phyloP scores from a whole-genome alignment of 768 basidiomycete species.

The Pulveroboletus sp. region DNA sequence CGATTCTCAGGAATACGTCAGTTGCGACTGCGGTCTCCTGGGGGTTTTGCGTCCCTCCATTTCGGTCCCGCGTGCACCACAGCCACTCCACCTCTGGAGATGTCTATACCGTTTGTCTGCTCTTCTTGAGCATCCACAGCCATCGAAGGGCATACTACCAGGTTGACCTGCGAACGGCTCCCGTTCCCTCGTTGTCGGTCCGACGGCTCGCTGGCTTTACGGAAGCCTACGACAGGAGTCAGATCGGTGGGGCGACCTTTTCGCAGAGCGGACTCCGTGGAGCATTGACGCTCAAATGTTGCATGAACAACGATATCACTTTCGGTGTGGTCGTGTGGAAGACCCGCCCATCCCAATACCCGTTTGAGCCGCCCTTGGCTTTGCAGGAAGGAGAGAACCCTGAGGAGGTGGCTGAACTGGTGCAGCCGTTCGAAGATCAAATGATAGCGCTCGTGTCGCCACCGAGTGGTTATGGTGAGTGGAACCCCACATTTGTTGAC shows the following conservation, averaged over 20 bases:
- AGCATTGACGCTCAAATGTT: constrained; percentile 3
- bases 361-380: too few species aligned
- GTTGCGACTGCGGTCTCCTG: constrained; percentile 31
- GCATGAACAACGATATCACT: too few species aligned
- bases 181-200: constrained; percentile 37
- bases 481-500: neutral
- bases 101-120: constrained; percentile 32
- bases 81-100: constrained; percentile 32
- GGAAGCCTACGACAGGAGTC: too few species aligned
- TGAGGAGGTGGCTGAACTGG: too few species aligned
- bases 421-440: too few species aligned
- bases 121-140: constrained; percentile 19
- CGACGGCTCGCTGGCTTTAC: too few species aligned
- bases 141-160: constrained; percentile 43
- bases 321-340: too few species aligned
- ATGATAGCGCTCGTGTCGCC: too few species aligned
- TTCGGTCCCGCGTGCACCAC: constrained; percentile 36
- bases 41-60: constrained; percentile 33
- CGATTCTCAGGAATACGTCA: constrained; percentile 15
- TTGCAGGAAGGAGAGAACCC: too few species aligned
- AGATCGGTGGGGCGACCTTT: too few species aligned
- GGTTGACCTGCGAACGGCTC: constrained; percentile 27
- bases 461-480: neutral
- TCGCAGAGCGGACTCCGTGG: constrained; percentile 9
- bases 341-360: too few species aligned